These are phyloP conservation scores for Didymellaceae sp. DNA, from an alignment of 2,329 filamentous ascomycete species.

Conservation along the genomic window DNA sequence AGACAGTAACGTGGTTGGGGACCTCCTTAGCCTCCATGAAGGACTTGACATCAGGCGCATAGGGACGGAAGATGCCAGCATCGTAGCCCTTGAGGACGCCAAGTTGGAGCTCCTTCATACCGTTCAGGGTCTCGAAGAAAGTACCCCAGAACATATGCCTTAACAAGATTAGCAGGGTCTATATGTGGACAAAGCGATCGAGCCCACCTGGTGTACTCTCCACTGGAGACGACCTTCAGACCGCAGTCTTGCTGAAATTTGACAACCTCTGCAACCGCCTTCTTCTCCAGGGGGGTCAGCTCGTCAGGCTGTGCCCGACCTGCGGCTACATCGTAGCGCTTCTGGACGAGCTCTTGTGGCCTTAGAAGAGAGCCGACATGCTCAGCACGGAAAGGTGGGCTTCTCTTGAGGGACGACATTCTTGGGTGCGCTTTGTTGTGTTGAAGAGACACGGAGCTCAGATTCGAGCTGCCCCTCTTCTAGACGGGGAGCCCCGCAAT, in stretches of 20 bases:
- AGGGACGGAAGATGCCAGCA: constrained; percentile 62
- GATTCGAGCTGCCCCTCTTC: constrained; percentile 29
- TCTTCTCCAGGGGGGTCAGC: constrained; percentile 67
- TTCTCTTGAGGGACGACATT: constrained; percentile 43
- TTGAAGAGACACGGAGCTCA: constrained; percentile 9
- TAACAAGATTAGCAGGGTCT: constrained; percentile 17
- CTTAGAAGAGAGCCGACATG: constrained; percentile 75
- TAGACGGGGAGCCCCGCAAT: constrained; percentile 31
- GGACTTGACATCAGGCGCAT: constrained; percentile 67
- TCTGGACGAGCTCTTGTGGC: constrained; percentile 66
- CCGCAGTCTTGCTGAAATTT: constrained; percentile 68
- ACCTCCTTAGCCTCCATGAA: constrained; percentile 64
- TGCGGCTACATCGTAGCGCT: constrained; percentile 58
- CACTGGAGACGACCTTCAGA: constrained; percentile 69
- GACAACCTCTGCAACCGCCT: constrained; percentile 70
- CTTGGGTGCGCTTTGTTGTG: constrained; percentile 36
- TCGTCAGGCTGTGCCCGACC: constrained; percentile 57
- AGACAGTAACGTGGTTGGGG: constrained; percentile 63
- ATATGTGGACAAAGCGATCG: not conserved
- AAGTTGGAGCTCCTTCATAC: constrained; percentile 60
- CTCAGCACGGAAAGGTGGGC: constrained; percentile 72
- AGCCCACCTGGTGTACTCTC: constrained; percentile 64
- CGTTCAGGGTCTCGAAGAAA: constrained; percentile 62
- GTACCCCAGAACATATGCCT: constrained; percentile 63
- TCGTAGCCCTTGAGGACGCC: constrained; percentile 53